These are phyloP conservation scores for Mycena chlorophos DNA, from an alignment of 768 basidiomycete species.

Conservation along the genomic window DNA sequence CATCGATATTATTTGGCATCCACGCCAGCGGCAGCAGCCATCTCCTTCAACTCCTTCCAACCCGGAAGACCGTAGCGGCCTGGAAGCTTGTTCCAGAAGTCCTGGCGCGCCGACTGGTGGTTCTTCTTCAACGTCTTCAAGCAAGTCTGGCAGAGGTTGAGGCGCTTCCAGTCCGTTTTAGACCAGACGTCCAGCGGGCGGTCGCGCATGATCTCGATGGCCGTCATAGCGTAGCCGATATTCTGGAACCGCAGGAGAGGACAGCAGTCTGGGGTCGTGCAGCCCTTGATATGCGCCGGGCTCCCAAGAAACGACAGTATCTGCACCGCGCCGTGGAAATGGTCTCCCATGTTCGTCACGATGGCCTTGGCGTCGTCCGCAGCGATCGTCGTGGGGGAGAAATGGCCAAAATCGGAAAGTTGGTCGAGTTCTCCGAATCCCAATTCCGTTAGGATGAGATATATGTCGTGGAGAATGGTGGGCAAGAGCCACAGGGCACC, in stretches of 20 bases:
- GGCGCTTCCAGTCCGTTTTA: background rate
- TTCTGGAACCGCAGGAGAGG: background rate
- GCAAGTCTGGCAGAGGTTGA: background rate
- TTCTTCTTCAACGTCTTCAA: background rate
- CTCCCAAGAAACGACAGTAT: background rate
- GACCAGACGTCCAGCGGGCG: slow-evolving; percentile 1
- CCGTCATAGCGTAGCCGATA: background rate
- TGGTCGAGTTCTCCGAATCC: no score
- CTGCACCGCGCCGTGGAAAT: background rate
- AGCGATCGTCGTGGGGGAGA: background rate
- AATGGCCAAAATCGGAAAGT: no score
- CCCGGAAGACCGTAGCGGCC: no score
- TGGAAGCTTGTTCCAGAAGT: no score
- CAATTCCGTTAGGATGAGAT: no score
- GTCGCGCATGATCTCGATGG: background rate
- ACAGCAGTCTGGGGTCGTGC: background rate
- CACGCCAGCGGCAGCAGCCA: no score
- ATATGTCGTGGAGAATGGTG: slow-evolving; percentile 3
- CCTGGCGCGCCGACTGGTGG: background rate
- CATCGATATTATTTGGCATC: no score
- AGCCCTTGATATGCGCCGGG: background rate
- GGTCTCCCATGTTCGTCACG: background rate
- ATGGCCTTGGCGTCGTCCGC: background rate
- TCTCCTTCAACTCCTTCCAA: no score
- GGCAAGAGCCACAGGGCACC: slow-evolving; percentile 15